Conservation (phyloP, 306 rosid species). For the Luffa aegyptiaca region DNA sequence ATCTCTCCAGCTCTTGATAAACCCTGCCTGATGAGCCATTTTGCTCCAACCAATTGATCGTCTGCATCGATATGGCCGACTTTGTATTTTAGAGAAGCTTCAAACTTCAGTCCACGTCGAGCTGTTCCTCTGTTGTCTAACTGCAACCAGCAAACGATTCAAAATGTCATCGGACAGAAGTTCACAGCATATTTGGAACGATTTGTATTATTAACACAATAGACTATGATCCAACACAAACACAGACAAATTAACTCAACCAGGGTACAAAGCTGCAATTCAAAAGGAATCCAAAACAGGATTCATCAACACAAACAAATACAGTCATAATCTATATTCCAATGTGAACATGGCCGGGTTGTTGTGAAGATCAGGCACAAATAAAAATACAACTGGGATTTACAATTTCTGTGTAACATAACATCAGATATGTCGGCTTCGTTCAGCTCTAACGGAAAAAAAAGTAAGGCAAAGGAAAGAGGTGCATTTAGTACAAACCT, state of each 20-base stretch:
- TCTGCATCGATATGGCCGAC: slow-evolving; percentile 72
- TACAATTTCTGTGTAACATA: neutral
- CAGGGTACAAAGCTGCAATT: neutral
- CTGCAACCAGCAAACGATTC: slow-evolving; percentile 30
- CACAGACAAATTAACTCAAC: neutral
- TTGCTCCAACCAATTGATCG: slow-evolving; percentile 81
- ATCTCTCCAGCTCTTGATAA: slow-evolving; percentile 64
- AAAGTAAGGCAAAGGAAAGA: slow-evolving; percentile 3
- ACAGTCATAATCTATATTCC: neutral
- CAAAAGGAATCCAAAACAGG: neutral
- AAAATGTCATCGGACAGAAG: neutral
- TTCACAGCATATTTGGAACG: neutral
- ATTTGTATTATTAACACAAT: neutral
- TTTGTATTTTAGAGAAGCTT: slow-evolving; percentile 49
- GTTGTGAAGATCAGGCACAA: neutral
- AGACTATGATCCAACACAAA: slow-evolving; percentile 1
- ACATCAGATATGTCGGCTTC: neutral
- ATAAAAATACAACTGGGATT: neutral
- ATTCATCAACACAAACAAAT: neutral
- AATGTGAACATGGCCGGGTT: neutral
- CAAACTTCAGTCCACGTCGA: slow-evolving; percentile 81
- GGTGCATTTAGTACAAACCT: slow-evolving; percentile 44
- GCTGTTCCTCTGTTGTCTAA: slow-evolving; percentile 90
- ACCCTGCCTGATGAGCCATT: slow-evolving; percentile 76
- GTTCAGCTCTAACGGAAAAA: neutral